Evolutionary conservation across 140 eudicot species (phyloP).

Genomic region (Senecio squalidus): DNA sequence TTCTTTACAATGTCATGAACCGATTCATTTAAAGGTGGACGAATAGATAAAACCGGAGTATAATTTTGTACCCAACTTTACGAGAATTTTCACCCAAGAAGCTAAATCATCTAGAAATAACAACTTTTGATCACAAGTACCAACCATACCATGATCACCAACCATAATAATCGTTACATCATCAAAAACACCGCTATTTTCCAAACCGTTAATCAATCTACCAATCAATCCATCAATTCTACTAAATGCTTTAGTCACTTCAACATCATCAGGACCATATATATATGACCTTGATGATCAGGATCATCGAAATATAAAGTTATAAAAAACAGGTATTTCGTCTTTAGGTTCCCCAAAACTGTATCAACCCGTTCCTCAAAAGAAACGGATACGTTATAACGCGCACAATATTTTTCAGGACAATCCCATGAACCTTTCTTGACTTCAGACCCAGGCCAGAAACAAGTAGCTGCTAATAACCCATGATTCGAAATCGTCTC

Average conservation of each 20-base stretch:
- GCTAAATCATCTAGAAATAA: constrained; percentile 63
- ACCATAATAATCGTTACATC: constrained; percentile 70
- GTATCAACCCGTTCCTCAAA: constrained; percentile 74
- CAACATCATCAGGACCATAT: constrained; percentile 78
- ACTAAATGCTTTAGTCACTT: constrained; percentile 50
- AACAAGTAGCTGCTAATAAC: constrained; percentile 62
- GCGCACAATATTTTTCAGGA: constrained; percentile 41
- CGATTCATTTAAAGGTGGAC: constrained; percentile 45
- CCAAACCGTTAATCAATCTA: constrained; percentile 61
- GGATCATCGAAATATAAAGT: constrained; percentile 87
- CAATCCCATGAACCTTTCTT: constrained; percentile 70
- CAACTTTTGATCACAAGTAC: constrained; percentile 72
- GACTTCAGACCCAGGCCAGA: constrained; percentile 96
- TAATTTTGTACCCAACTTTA: constrained; percentile 62
- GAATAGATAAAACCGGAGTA: constrained; percentile 61
- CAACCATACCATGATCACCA: constrained; percentile 96
- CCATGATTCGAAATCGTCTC: constrained; percentile 70
- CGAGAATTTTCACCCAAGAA: constrained; percentile 56
- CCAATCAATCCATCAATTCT: constrained; percentile 59
- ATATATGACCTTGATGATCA: constrained; percentile 80
- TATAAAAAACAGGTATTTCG: constrained; percentile 68
- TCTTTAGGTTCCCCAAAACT: constrained; percentile 39
- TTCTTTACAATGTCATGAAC: constrained; percentile 47
- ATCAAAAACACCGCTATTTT: constrained; percentile 59
- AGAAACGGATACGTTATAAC: constrained; percentile 63